Evolutionary conservation across 495 filamentous ascomycete genomes (phyloP).

Genomic region (Podospora sp.): DNA sequence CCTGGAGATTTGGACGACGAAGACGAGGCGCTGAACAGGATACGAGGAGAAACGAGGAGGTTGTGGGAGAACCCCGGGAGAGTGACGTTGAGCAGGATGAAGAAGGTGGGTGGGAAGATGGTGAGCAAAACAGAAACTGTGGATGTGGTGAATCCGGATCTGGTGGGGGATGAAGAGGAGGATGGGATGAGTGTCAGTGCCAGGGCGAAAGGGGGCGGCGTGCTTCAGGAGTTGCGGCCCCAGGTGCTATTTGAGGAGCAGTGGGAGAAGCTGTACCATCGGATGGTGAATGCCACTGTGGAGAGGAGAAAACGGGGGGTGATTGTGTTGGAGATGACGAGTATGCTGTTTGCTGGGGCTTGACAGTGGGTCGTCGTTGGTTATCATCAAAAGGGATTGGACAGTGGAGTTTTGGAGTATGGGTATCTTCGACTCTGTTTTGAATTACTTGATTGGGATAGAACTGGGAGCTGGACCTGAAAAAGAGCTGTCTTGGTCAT

Average conservation of each 20-base stretch:
- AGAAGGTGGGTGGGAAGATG: background rate
- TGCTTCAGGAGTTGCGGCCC: constrained; percentile 6
- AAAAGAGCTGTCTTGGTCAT: too few species aligned
- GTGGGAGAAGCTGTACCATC: constrained; percentile 34
- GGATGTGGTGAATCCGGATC: constrained; percentile 23
- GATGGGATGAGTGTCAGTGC: background rate
- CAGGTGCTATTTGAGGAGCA: constrained; percentile 28
- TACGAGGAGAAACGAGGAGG: constrained; percentile 14
- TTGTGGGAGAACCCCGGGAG: constrained; percentile 28
- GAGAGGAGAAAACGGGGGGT: constrained; percentile 30
- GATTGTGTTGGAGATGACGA: constrained; percentile 27
- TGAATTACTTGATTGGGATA: too few species aligned
- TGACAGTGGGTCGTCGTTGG: too few species aligned
- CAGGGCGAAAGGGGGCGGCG: background rate
- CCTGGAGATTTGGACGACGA: constrained; percentile 1
- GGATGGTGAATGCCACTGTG: constrained; percentile 27
- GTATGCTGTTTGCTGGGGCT: constrained; percentile 26
- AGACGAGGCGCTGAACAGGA: constrained; percentile 13
- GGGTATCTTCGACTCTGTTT: too few species aligned
- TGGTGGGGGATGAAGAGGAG: constrained; percentile 10
- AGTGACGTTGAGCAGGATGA: constrained; percentile 14
- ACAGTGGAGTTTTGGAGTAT: too few species aligned
- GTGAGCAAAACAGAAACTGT: constrained; percentile 8
- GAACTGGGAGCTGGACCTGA: too few species aligned
- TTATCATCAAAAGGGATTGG: too few species aligned